Evolutionary conservation across 306 rosid species (phyloP), one percentile per base, ranked within the genome.

Genomic region (Vigna reflexopilosa): DNA sequence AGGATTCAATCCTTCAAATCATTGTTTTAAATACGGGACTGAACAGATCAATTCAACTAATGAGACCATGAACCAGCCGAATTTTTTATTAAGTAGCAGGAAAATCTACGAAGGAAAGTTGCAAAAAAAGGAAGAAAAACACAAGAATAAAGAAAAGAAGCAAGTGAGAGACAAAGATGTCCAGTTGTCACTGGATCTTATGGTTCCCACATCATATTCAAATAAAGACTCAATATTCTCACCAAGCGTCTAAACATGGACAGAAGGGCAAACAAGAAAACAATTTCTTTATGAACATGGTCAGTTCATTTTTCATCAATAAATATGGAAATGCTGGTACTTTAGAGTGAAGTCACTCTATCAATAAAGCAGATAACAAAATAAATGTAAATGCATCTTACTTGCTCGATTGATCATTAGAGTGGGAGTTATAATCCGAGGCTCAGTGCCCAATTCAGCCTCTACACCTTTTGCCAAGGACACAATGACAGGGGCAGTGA

Each of bases 391-490:
- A 69, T 42, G 66, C 19, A 54, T 56, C 94, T 90, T 86, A 94
- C 98, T 94, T 63, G 97, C 95, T 75, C 93, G 87, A 77, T 87
- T 82, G 83, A 94, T 92, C 89, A 94, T 92, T 54, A 90, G 91
- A 28, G 98, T 90, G 42, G 98, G 97, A 58, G 98, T 90, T 77
- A 94, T 84, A 72, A 92, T 89, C 44, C 95, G 85, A 11, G 97
- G 98, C 78, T 89, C 95, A 24, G 84, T 70, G 77, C 82, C 86
- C 87, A 94, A 80, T 82, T 94, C 97, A 84, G 98, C 95, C 83
- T 92, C 97, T 9, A 94, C 95, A 75, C 98, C 98, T 78, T 94
- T 94, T 1, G 98, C 93, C 88, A 94, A 80, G 40, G 98, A 94
- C 65, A 94, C 83, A 19, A 94, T 90, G 58, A 92, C 88, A 10